Evolutionary conservation across 2,329 filamentous ascomycete species (phyloP).

Genomic region (Daldinia sp.): DNA sequence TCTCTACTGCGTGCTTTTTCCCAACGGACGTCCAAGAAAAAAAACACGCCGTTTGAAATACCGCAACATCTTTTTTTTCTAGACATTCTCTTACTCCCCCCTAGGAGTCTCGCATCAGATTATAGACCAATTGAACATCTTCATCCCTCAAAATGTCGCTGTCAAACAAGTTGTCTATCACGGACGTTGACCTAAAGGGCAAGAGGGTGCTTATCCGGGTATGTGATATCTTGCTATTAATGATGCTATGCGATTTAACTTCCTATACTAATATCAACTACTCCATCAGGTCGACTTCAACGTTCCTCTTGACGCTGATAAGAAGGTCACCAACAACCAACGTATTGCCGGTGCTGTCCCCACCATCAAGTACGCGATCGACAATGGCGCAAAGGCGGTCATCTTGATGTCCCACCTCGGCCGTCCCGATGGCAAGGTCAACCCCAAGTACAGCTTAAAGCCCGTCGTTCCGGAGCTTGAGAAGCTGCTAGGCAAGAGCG

Average conservation of each 20-base stretch:
- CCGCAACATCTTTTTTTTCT: constrained; percentile 37
- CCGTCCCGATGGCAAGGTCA: constrained; percentile 88
- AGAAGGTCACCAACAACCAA: constrained; percentile 97
- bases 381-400: constrained; percentile 89
- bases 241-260: not conserved
- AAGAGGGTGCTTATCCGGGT: constrained; percentile 98
- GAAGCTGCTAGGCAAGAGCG: constrained; percentile 84
- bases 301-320: constrained; percentile 91
- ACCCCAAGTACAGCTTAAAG: constrained; percentile 93
- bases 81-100: constrained; percentile 27
- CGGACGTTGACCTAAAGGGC: constrained; percentile 95
- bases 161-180: constrained; percentile 96
- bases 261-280: constrained; percentile 35
- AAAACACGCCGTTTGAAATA: constrained; percentile 37
- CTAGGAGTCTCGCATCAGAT: constrained; percentile 21
- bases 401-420: constrained; percentile 98
- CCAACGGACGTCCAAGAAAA: constrained; percentile 32
- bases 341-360: constrained; percentile 95
- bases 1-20: constrained; percentile 29
- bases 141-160: constrained; percentile 80
- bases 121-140: constrained; percentile 26
- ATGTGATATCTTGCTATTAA: constrained; percentile 50
- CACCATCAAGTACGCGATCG: constrained; percentile 93
- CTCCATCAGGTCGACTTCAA: constrained; percentile 92
- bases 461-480: constrained; percentile 91